These are phyloP conservation scores for Aegle marmelos DNA, from an alignment of 345 rosid genomes.

Conservation along the genomic window DNA sequence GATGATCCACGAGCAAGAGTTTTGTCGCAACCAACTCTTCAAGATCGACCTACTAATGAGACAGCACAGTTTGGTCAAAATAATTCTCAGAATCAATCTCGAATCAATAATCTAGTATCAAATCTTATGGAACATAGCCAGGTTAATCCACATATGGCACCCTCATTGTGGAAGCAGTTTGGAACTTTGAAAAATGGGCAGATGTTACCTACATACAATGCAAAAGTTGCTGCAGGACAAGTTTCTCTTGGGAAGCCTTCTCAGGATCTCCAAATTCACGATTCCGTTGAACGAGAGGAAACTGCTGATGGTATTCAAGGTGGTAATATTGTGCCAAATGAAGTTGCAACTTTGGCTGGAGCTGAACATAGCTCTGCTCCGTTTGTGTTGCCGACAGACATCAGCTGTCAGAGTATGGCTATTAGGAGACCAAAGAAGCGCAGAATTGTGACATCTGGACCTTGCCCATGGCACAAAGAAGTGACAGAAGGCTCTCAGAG, in stretches of 20 bases:
- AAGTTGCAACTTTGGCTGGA: constrained; percentile 6
- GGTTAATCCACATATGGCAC: constrained; percentile 19
- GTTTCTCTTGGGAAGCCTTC: constrained; percentile 20
- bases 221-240: constrained; percentile 13
- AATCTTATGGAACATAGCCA: constrained; percentile 22
- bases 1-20: constrained; percentile 23
- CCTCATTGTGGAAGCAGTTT: constrained; percentile 39
- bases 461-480: constrained; percentile 54
- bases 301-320: constrained; percentile 17
- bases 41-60: constrained; percentile 19
- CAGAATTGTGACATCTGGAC: constrained; percentile 38
- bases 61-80: constrained; percentile 18
- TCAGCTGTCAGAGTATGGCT: constrained; percentile 16
- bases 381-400: constrained; percentile 14
- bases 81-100: constrained; percentile 24
- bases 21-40: constrained; percentile 22
- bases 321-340: constrained; percentile 12
- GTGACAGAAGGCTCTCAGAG: constrained; percentile 31
- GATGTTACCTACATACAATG: constrained; percentile 24
- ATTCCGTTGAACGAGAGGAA: constrained; percentile 6
- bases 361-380: constrained; percentile 15
- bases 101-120: constrained; percentile 15
- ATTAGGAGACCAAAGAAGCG: constrained; percentile 47
- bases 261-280: constrained; percentile 9
- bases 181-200: constrained; percentile 46